phyloP scores from a whole-genome alignment of 2,329 filamentous ascomycete genomes.

The Xylaria multiplex region DNA sequence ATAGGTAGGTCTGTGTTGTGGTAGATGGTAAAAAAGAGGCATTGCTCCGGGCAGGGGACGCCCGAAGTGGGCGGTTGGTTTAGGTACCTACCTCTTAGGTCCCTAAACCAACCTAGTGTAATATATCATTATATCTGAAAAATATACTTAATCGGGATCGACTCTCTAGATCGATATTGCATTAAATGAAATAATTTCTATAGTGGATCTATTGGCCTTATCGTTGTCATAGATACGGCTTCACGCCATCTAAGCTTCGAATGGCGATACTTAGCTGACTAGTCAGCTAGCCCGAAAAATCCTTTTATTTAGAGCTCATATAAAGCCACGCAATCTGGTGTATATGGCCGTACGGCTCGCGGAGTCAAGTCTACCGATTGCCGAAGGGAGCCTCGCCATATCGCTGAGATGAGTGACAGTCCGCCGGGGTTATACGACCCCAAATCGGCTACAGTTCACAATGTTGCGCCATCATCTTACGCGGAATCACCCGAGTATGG shows the following conservation, averaged over 20 bases:
- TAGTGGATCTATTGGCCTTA: neutral
- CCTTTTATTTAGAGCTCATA: slow-evolving; percentile 1
- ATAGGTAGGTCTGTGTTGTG: too few species aligned
- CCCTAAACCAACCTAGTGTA: too few species aligned
- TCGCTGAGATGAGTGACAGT: slow-evolving; percentile 28
- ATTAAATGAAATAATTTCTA: neutral
- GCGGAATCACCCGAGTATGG: slow-evolving; percentile 33
- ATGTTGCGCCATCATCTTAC: slow-evolving; percentile 25
- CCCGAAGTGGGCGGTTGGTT: too few species aligned
- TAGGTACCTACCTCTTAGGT: neutral
- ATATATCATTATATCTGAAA: neutral
- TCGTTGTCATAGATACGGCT: slow-evolving; percentile 5
- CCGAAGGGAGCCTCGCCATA: slow-evolving; percentile 17
- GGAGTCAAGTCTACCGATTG: neutral
- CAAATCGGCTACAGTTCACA: slow-evolving; percentile 15
- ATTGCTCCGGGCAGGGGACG: too few species aligned
- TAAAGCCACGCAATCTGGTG: slow-evolving; percentile 1
- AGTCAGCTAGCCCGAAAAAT: neutral
- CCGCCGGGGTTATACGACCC: slow-evolving; percentile 21
- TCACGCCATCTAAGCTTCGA: slow-evolving; percentile 27
- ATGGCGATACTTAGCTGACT: slow-evolving; percentile 30
- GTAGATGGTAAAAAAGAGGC: too few species aligned
- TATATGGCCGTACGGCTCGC: neutral
- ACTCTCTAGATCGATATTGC: neutral
- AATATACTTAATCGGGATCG: neutral